A percentile compares a stretch with the other conserved stretches of the same genome.
phyloP scores from a whole-genome alignment of 176 grass and related monocot genomes.

The Lolium perenne region DNA sequence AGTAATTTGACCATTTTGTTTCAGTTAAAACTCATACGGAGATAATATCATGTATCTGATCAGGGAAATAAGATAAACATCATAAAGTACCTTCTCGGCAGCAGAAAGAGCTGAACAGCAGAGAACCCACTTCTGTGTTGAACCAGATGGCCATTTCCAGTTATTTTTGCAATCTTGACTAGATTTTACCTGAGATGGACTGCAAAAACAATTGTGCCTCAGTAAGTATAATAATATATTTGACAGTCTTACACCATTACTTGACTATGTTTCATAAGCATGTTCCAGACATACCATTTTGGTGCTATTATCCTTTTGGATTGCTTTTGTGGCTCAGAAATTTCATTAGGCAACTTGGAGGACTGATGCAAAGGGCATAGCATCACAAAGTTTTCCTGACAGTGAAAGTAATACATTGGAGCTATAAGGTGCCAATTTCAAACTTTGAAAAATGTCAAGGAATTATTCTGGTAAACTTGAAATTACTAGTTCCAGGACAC shows the following conservation, averaged over 20 bases:
- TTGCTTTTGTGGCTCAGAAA: conserved; percentile 54
- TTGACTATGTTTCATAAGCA: conserved; percentile 24
- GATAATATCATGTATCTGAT: not conserved
- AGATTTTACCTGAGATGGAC: conserved; percentile 52
- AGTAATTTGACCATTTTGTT: conserved; percentile 18
- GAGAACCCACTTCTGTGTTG: conserved; percentile 79
- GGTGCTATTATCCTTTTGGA: conserved; percentile 41
- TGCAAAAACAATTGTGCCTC: conserved; percentile 36
- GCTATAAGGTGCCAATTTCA: conserved; percentile 21
- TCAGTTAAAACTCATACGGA: conserved; percentile 44
- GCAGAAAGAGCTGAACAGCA: conserved; percentile 87
- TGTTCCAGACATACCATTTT: conserved; percentile 55
- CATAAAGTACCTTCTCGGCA: conserved; percentile 65
- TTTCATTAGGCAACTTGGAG: conserved; percentile 68
- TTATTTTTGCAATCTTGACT: conserved; percentile 37
- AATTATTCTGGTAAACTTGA: conserved; percentile 19
- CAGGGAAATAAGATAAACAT: conserved; percentile 31
- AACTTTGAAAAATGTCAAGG: not conserved
- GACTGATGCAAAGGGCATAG: conserved; percentile 77
- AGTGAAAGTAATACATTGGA: not conserved
- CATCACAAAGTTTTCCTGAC: conserved; percentile 97
- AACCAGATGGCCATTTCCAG: conserved; percentile 79
- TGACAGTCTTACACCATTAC: not conserved
- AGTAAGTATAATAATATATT: conserved; percentile 30
- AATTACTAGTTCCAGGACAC: conserved; percentile 28